phyloP scores from a whole-genome alignment of 2,329 filamentous ascomycete genomes.

The Fusarium albidum region DNA sequence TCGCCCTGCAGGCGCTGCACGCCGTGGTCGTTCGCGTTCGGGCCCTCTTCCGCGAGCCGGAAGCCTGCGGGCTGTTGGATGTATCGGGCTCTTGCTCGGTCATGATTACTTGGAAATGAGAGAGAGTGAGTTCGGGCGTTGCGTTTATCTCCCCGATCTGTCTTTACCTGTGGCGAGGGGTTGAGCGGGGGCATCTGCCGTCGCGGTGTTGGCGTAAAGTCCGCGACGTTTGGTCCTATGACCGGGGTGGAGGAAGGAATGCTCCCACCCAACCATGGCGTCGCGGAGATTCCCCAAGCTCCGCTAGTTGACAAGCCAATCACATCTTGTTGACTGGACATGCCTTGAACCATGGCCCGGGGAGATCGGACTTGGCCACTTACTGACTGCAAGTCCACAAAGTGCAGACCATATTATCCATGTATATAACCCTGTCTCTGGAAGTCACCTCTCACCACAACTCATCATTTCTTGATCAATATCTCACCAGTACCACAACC shows the following conservation, averaged over 20 bases:
- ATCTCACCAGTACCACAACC: not conserved
- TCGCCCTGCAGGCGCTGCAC: not conserved
- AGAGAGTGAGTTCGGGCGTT: not conserved
- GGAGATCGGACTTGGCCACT: not conserved
- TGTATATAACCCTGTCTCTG: slow-evolving; percentile 1
- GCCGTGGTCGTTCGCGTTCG: not conserved
- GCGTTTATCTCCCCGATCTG: not conserved
- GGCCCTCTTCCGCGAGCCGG: not conserved
- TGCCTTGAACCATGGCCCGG: not conserved
- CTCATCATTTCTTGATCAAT: not conserved
- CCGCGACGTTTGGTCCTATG: not conserved
- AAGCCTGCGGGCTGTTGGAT: not conserved
- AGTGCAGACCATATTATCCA: not conserved
- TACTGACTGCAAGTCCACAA: not conserved
- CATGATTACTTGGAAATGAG: not conserved
- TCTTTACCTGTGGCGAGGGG: slow-evolving; percentile 2
- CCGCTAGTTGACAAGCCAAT: slow-evolving; percentile 1
- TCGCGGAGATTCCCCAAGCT: not conserved
- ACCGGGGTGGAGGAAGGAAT: not conserved
- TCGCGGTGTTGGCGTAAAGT: not conserved
- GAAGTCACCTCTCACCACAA: not conserved
- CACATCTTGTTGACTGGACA: not conserved
- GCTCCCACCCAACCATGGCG: too few relatives aligned
- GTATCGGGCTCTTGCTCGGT: not conserved
- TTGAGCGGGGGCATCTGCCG: not conserved